Conservation (phyloP, 768 basidiomycete species). For the Macrolepiota dolichaula region DNA sequence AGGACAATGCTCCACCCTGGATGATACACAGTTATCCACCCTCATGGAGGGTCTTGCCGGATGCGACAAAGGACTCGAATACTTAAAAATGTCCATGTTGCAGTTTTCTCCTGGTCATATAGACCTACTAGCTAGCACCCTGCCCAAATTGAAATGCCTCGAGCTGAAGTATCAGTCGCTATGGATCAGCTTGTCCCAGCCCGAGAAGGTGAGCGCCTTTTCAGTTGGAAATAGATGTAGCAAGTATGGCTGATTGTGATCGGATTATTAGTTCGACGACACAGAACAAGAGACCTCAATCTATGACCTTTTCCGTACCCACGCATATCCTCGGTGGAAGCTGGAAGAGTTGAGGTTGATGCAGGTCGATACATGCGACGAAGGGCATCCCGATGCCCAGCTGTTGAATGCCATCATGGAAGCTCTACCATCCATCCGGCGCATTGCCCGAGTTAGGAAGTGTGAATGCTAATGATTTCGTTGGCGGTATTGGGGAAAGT, state of each 20-base stretch:
- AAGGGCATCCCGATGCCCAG: slow-evolving; percentile 5
- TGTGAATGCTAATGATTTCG: too few species aligned
- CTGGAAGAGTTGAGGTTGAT: slow-evolving; percentile 3
- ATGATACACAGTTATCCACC: background rate
- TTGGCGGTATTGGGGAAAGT: too few species aligned
- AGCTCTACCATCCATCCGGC: slow-evolving; percentile 12
- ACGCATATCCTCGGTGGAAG: background rate
- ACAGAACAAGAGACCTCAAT: background rate
- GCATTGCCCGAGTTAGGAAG: slow-evolving; percentile 35
- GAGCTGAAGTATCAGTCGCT: background rate
- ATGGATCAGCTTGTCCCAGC: background rate
- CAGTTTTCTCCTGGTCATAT: slow-evolving; percentile 1
- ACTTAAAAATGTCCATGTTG: background rate
- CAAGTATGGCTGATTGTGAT: background rate
- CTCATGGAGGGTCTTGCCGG: background rate
- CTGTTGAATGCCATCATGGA: slow-evolving; percentile 1
- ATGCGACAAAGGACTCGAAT: slow-evolving; percentile 7
- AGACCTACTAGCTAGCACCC: background rate
- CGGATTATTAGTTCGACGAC: background rate
- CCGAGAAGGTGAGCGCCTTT: background rate
- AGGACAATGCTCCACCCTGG: slow-evolving; percentile 1
- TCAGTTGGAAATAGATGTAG: background rate
- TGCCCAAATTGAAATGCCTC: slow-evolving; percentile 3
- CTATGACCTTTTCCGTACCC: background rate
- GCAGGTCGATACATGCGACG: background rate